Evolutionary conservation across 768 basidiomycete genomes (phyloP), one percentile per base, ranked within the genome.

Genomic region (Mycena galopus): DNA sequence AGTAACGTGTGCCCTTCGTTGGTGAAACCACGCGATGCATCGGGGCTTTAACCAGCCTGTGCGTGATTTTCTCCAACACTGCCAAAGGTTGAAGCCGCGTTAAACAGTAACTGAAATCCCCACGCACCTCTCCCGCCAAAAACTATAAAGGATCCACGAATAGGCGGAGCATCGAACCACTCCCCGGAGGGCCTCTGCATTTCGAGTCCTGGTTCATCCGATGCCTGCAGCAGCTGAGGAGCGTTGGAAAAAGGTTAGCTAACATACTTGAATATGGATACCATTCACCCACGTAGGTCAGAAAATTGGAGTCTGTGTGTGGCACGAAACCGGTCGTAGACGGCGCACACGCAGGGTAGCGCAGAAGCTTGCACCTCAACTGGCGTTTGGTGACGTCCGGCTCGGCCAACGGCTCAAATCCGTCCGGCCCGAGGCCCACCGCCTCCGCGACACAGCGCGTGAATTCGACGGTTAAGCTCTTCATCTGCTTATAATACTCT

Each of bases 291-390:
- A 74, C 73, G 23, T 71, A 74, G 35, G 73, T 71, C 42, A 74
- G 47, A 62, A 74, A 71, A n/a, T 71, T 74, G 4, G 69, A 63
- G 65, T 74, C 73, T 3, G 69, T 68, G 44, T 74, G 73, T 35
- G 73, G 35, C 3, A 59, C 59, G 69, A 74, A 71, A 0, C 69
- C 73, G n/a, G n/a, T n/a, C n/a, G n/a, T n/a, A n/a, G n/a, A n/a
- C n/a, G n/a, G n/a, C n/a, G n/a, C n/a, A n/a, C 55, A 67, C 25
- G 51, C 17, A 2, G 73, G 69, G 39, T 74, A 74, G 17, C 69
- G 65, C 47, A 74, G 66, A 21, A 71, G 61, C 73, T 74, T 74
- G 69, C 73, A 74, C 23, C 73, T 61, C 14, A 71, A 32, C 65
- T 74, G 73, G 21, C 69, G 73, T 33, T 55, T 62, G 27, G 59